Base-by-base conservation (phyloP, 2,329 filamentous ascomycete genomes). In the Aspergillus carbonarius region DNA sequence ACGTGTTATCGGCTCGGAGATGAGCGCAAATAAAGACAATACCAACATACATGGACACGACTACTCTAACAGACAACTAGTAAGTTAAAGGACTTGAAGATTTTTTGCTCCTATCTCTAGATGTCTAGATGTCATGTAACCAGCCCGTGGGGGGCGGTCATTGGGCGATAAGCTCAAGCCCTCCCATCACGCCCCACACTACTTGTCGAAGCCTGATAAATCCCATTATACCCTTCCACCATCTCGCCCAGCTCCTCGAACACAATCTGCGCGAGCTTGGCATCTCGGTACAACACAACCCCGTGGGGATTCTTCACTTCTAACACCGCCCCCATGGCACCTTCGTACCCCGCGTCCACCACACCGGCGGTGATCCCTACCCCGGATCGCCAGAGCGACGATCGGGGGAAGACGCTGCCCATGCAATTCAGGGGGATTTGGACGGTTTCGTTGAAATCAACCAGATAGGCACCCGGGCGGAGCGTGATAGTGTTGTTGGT, bases 321-420 rank as follows among this genome's bases (percentile, higher is more conserved):
- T 60, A 79, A 60, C 62, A 79, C 60, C 18, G 70, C 75, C 0
- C 76, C 76, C 10, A 79, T 54, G 3, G 72, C 72, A 18, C 78
- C 78, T 35, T 75, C 64, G 60, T 80, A 80, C 3, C 77, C 78
- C 20, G 70, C 69, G 61, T 80, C 78, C 47, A 79, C 68, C 3
- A 79, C 76, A 1, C 78, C 77, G 9, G 77, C 74, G 34, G 55
- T 62, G 13, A 80, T 55, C 1, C 65, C 46, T 0, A 71, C 74
- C 0, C 78, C 77, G 12, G 74, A 78, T 2, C 77, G 64, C 60
- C 71, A 80, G 2, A 80, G 64, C 2, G 77, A 79, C 12, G 70
- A 74, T 23, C 78, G 62, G 1, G 70, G 66, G 10, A 76, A 76
- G 3, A 80, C 57, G 37, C 69, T 69, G 0, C 69, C 77, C 77